These are phyloP conservation scores for Sequoia sempervirens DNA, from an alignment of 75 land plant genomes.

Conservation along the genomic window DNA sequence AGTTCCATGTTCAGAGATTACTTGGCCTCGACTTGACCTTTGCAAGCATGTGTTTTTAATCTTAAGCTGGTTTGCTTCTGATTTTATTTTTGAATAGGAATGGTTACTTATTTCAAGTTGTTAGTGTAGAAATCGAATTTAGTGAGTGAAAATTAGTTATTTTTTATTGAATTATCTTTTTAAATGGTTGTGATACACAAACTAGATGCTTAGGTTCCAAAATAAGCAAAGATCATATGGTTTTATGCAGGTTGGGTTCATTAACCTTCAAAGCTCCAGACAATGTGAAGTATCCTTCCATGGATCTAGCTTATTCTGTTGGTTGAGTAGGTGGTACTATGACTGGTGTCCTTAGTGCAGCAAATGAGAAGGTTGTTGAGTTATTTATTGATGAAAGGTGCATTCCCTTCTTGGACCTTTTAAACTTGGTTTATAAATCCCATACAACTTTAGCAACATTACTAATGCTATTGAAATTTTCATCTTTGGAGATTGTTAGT, in stretches of 20 bases:
- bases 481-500: background rate
- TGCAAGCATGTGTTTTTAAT: conserved; percentile 50
- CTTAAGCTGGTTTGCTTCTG: background rate
- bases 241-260: conserved; percentile 69
- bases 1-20: conserved; percentile 82
- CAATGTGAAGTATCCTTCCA: conserved; percentile 88
- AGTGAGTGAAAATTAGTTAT: background rate
- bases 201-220: background rate
- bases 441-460: background rate
- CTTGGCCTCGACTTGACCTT: conserved; percentile 97
- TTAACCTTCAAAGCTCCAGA: conserved; percentile 88
- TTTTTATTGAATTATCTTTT: background rate
- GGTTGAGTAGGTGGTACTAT: conserved; percentile 96
- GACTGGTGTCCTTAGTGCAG: conserved; percentile 98
- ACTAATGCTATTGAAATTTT: background rate
- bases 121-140: background rate
- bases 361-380: conserved; percentile 99
- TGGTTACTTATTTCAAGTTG: background rate
- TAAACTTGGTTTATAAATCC: background rate
- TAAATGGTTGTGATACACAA: background rate
- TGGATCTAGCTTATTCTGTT: conserved; percentile 92
- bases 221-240: background rate
- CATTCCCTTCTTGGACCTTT: background rate
- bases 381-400: conserved; percentile 90
- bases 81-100: background rate